Evolutionary conservation across 768 basidiomycete species (phyloP), one percentile per base, ranked within the genome.

Genomic region (Tulasnella sp.): DNA sequence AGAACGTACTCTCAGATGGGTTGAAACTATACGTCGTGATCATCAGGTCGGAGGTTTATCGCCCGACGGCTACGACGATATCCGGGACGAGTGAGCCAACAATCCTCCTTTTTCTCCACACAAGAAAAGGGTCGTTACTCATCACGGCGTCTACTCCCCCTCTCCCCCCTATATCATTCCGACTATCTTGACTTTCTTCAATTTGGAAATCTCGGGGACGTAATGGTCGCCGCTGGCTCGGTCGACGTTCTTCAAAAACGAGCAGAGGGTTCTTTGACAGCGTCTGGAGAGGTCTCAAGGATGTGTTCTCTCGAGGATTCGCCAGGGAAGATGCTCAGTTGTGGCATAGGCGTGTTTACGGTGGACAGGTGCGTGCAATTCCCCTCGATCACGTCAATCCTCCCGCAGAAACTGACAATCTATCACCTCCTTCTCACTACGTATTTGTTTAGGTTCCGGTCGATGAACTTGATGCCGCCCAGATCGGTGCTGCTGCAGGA

Each of bases 401-500:
- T 72, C 19, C 37, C 37, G 31, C 70, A 34, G 19, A 36, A 12
- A 14, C 67, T 39, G 19, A 68, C 25, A 34, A 34, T 68, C 17
- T 31, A 15, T 5, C 40, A 40, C 45, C 5, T 19, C 45, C 49
- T n/a, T 49, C 19, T 3, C 4, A 49, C 71, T 74, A 75, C 36
- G 69, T 29, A 40, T 67, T 14, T 19, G 38, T 34, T 15, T 78
- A 91, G 89, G 86, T 87, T 49, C 87, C 88, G 76, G 81, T 90
- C 22, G 82, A 81, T 72, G 81, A 83, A 58, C 84, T 92, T 83
- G 81, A 84, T 7, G 89, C 91, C 0, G 79, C 82, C 22, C 90
- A 92, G 76, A 86, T 93, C 22, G 92, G 92, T 0, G 87, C 90
- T 79, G 92, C 92, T 4, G 91, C 91, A 12, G 91, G 90, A 2